phyloP scores from a whole-genome alignment of 768 basidiomycete species.

The Pisolithus orientalis region DNA sequence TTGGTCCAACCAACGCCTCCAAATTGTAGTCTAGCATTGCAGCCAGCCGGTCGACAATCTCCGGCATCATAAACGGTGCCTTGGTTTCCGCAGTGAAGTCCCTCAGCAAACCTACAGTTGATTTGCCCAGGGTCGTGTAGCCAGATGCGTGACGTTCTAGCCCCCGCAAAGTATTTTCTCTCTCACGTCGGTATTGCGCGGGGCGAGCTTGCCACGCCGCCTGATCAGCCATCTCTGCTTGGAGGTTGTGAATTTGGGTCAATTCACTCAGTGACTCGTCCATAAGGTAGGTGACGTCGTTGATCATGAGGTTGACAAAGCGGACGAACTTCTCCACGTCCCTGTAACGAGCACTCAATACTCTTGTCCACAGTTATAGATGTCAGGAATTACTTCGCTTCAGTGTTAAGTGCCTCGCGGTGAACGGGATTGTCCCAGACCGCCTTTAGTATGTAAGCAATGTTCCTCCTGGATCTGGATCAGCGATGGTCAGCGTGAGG shows the following conservation, averaged over 20 bases:
- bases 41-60: slow-evolving; percentile 92
- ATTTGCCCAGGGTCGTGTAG: slow-evolving; percentile 81
- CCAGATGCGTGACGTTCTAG: slow-evolving; percentile 81
- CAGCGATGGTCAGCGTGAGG: slow-evolving; percentile 2
- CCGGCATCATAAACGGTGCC: slow-evolving; percentile 90
- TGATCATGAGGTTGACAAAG: slow-evolving; percentile 97
- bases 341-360: slow-evolving; percentile 32
- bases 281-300: slow-evolving; percentile 97
- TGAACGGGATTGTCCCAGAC: slow-evolving; percentile 91
- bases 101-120: slow-evolving; percentile 86
- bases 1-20: slow-evolving; percentile 81
- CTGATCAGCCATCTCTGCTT: slow-evolving; percentile 76
- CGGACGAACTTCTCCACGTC: slow-evolving; percentile 90
- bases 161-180: slow-evolving; percentile 67
- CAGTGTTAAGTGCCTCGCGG: slow-evolving; percentile 75
- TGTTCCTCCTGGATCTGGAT: slow-evolving; percentile 59
- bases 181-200: slow-evolving; percentile 73
- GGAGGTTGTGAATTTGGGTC: slow-evolving; percentile 80
- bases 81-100: slow-evolving; percentile 90
- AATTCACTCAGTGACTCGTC: slow-evolving; percentile 92
- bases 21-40: slow-evolving; percentile 97
- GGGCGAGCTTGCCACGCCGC: slow-evolving; percentile 64
- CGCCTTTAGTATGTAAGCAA: slow-evolving; percentile 79
- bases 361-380: not conserved
- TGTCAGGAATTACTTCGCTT: slow-evolving; percentile 55